phyloP scores from a whole-genome alignment of 1,284 basidiomycete species.

The Anthracocystis setariae region DNA sequence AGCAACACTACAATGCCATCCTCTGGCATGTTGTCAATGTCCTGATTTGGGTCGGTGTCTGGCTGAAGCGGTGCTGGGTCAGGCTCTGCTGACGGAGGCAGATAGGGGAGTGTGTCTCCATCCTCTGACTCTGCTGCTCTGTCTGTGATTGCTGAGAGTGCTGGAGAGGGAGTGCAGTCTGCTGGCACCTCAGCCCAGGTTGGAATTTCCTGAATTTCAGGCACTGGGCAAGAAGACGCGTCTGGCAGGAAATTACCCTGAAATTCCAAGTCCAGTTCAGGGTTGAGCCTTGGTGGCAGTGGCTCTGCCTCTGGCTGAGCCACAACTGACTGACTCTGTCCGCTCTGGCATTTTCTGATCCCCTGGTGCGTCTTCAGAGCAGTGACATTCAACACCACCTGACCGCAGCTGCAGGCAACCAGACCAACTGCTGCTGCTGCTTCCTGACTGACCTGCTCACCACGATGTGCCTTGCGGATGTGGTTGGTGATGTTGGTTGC shows the following conservation, averaged over 20 bases:
- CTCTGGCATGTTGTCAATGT: background rate
- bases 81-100: background rate
- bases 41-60: background rate
- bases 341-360: constrained; percentile 12
- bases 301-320: background rate
- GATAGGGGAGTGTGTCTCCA: too few relatives aligned
- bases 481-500: too few relatives aligned
- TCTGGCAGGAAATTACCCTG: too few relatives aligned
- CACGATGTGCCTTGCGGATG: constrained; percentile 2
- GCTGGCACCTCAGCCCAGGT: too few relatives aligned
- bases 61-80: background rate
- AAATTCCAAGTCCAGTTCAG: too few relatives aligned
- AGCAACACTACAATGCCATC: constrained; percentile 3
- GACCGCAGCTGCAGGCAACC: constrained; percentile 18
- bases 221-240: too few relatives aligned
- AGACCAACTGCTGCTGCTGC: constrained; percentile 15
- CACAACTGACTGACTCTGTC: background rate
- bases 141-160: too few relatives aligned
- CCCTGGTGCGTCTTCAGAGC: constrained; percentile 18
- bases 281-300: background rate
- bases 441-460: constrained; percentile 1
- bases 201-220: too few relatives aligned
- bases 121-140: too few relatives aligned
- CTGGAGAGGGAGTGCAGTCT: too few relatives aligned
- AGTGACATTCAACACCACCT: constrained; percentile 16